Conservation (phyloP, 805 yeast species). For the Metschnikowia drakensbergensis region DNA sequence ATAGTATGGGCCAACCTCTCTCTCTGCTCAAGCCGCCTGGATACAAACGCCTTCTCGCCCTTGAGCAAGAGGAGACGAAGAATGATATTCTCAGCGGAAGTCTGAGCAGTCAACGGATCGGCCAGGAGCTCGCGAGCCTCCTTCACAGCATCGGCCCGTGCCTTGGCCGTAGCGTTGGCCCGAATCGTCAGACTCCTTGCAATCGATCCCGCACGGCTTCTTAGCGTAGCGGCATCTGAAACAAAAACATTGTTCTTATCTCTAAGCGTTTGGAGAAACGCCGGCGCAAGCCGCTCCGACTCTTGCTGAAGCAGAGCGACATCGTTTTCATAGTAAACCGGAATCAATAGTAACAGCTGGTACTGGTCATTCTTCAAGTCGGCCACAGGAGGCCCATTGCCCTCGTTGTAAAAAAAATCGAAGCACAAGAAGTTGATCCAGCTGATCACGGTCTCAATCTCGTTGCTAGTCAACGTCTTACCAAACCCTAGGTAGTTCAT, state of each 20-base stretch:
- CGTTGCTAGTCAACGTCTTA: conserved; percentile 52
- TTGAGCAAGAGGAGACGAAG: conserved; percentile 67
- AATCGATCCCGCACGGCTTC: conserved; percentile 44
- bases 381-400: conserved; percentile 73
- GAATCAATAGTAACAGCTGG: conserved; percentile 59
- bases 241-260: conserved; percentile 42
- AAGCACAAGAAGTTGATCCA: conserved; percentile 67
- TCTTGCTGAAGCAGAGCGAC: conserved; percentile 48
- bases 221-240: conserved; percentile 12
- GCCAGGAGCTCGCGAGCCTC: conserved; percentile 20
- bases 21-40: conserved; percentile 56
- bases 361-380: conserved; percentile 59
- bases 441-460: conserved; percentile 61
- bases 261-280: conserved; percentile 46
- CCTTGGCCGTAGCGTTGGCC: conserved; percentile 65
- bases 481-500: conserved; percentile 47
- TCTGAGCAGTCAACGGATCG: conserved; percentile 39
- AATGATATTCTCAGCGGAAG: conserved; percentile 60
- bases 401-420: conserved; percentile 76
- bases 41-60: conserved; percentile 57
- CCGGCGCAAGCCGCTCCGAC: conserved; percentile 55
- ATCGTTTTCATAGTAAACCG: conserved; percentile 59
- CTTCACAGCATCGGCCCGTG: conserved; percentile 39
- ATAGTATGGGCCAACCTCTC: conserved; percentile 54
- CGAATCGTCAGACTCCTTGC: conserved; percentile 63